Evolutionary conservation across 345 rosid genomes (phyloP), one percentile per base, ranked within the genome.

Genomic region (Geranium rotundifolium): DNA sequence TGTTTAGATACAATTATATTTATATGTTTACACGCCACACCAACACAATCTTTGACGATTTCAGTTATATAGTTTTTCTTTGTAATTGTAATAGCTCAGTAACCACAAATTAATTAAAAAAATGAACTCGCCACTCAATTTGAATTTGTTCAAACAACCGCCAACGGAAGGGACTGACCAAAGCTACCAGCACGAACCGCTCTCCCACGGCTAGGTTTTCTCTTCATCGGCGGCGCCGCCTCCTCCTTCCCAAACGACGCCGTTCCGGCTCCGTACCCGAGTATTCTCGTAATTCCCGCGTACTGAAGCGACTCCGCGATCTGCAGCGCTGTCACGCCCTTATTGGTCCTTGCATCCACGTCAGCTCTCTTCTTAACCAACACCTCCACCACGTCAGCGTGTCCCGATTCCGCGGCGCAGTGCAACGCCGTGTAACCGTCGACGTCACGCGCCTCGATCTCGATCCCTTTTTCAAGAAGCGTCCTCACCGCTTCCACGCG

Each of bases 391-490:
- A 79, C 85, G 17, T 86, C 84, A 3, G 71, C 61, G 15, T 86
- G 84, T 2, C 92, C 87, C 0, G 87, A 70, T 67, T 86, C 92
- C 65, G 73, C 82, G 0, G 81, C 84, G 7, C 92, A 86, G 57
- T 86, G 92, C 63, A 86, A 73, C 19, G 89, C 82, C 0, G 92
- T 81, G 79, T 86, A 86, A 0, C 91, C 91, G 2, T 81, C 85
- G 67, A 80, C 91, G 16, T 86, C 91, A 66, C 63, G 81, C 0
- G 84, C 74, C 34, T 80, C 77, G 7, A 75, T 29, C n/a, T 85
- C 86, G 1, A 78, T 73, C 17, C 91, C 88, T 23, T 75, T 83
- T 2, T 81, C 85, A 0, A 83, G 62, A 56, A 85, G 60, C 15
- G 73, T 52, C 66, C 72, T 63, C 1, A 76, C 81, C 0, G 67